phyloP scores from a whole-genome alignment of 2,329 filamentous ascomycete genomes.

The Ophiostoma piceae region DNA sequence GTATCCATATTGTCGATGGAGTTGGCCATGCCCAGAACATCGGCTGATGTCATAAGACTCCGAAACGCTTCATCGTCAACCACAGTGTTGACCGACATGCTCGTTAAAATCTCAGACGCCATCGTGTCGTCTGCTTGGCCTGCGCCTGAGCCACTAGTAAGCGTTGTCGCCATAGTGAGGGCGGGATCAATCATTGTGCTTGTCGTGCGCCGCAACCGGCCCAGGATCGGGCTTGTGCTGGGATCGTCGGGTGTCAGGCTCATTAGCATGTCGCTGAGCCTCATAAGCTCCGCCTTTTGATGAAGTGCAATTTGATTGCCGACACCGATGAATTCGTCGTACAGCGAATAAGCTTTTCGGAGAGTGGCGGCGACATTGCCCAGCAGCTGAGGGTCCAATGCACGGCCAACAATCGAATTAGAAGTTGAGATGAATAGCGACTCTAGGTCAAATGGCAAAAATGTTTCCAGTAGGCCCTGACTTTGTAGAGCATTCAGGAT shows the following conservation, averaged over 20 bases:
- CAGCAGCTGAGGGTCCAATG: not conserved
- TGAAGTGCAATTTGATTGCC: conserved; percentile 1
- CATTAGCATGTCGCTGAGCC: conserved; percentile 6
- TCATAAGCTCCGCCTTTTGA: not conserved
- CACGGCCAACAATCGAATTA: not conserved
- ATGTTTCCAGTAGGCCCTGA: conserved; percentile 10
- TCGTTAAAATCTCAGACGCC: not conserved
- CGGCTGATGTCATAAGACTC: not conserved
- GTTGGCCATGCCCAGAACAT: conserved; percentile 10
- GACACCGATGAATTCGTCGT: not conserved
- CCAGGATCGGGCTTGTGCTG: not conserved
- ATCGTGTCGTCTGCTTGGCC: not conserved
- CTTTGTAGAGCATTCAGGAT: conserved; percentile 8
- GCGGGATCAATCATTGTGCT: not conserved
- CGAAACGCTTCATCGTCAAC: conserved; percentile 6
- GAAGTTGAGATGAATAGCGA: conserved; percentile 8
- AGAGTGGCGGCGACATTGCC: not conserved
- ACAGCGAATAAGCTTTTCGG: not conserved
- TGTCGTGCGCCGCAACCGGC: not conserved
- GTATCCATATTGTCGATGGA: conserved; percentile 6
- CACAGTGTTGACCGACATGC: conserved; percentile 4
- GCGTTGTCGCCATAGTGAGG: not conserved
- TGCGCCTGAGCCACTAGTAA: not conserved
- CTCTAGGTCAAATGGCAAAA: conserved; percentile 6
- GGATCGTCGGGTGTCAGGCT: not conserved